Evolutionary conservation across 495 filamentous ascomycete genomes (phyloP), one percentile per base, ranked within the genome.

Genomic region (Durotheca rogersii): DNA sequence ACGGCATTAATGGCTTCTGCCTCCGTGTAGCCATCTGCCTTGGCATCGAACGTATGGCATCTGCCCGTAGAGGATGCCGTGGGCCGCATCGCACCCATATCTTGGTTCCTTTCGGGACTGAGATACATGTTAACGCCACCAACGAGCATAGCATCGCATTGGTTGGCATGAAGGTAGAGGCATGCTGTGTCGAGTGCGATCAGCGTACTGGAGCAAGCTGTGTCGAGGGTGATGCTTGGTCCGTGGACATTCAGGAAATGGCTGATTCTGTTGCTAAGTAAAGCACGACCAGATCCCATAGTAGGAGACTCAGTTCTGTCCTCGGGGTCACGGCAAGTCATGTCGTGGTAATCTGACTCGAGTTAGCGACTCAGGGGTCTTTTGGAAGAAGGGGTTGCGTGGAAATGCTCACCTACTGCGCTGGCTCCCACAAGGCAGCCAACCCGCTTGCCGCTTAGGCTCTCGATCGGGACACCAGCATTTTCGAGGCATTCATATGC

Each of bases 201-300:
- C 23, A 70, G 35, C 23, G 81, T 85, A 14, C 82, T 86, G 9
- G 86, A 89, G 61, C 86, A 91, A 87, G 80, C 81, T 1, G 21
- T 53, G 45, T 82, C 80, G 3, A 82, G 63, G 0, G 74, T 78
- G 66, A 82, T 71, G 0, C 48, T 21, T 32, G 52, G 42, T 40
- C 61, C 45, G 25, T 7, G 14, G 15, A 36, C 12, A 30, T 51
- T 15, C 27, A 17, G 35, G 34, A 45, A 41, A 67, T 74, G 42
- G 70, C 53, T 57, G 7, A 45, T 0, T 19, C 27, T 12, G 46
- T 83, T 81, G 1, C 78, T n/a, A n/a, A n/a, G n/a, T n/a, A 74
- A 0, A 79, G 46, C 42, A 81, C 73, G 0, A 70, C 23, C 23
- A 9, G 4, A 27, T 27, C 23, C 9, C 23, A 27, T 27, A 4